These are phyloP conservation scores for Psilocybe cyanescens DNA, from an alignment of 768 basidiomycete genomes.

Conservation along the genomic window DNA sequence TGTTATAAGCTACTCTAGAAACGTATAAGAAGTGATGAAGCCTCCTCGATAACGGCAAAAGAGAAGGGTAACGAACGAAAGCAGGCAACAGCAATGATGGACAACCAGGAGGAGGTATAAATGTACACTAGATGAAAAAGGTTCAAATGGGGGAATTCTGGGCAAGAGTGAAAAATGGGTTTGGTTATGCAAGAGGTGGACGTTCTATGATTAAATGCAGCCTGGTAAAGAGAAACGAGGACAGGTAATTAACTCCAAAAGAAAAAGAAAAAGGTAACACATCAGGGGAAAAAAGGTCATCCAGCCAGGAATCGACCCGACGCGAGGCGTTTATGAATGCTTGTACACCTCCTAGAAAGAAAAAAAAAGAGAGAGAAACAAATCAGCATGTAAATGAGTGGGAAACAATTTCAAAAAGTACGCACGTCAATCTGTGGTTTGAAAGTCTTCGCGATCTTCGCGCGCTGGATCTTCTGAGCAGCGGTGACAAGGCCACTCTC, in stretches of 20 bases:
- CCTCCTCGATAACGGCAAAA: neutral
- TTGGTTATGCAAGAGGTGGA: neutral
- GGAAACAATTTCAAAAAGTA: conserved; percentile 2
- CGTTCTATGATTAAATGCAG: neutral
- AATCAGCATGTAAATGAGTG: neutral
- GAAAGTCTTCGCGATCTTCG: conserved; percentile 38
- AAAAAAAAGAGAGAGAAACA: neutral
- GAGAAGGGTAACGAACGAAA: neutral
- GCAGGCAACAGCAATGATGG: neutral
- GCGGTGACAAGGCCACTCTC: conserved; percentile 80
- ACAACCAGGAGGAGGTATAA: conserved; percentile 1
- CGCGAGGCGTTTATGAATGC: neutral
- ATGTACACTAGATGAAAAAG: conserved; percentile 3
- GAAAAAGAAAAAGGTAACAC: neutral
- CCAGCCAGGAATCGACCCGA: too few species aligned
- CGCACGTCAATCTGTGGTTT: conserved; percentile 33
- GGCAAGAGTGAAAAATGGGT: neutral
- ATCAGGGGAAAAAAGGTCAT: neutral
- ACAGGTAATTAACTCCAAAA: neutral
- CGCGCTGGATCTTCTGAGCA: conserved; percentile 42
- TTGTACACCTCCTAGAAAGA: conserved; percentile 26
- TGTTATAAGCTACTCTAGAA: neutral
- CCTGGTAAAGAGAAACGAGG: neutral
- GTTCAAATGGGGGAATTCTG: neutral
- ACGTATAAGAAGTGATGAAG: neutral